These are phyloP conservation scores for Adenanthera pavonina DNA, from an alignment of 306 rosid species.

Conservation along the genomic window DNA sequence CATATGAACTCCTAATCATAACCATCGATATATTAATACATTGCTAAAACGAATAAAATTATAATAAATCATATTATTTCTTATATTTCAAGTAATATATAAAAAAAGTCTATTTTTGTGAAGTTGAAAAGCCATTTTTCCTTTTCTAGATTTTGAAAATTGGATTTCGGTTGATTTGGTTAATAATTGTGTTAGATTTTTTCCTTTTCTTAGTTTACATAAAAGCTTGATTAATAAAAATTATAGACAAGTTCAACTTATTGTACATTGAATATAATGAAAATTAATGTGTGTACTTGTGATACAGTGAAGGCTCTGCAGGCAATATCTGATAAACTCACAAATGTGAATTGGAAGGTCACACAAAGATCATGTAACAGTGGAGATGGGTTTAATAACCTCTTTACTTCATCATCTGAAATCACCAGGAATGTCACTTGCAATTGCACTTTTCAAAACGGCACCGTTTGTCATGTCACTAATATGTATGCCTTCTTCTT, in stretches of 20 bases:
- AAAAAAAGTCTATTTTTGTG: not conserved
- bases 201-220: too few relatives aligned
- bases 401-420: not conserved
- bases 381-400: constrained; percentile 5
- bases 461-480: constrained; percentile 59
- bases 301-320: constrained; percentile 49
- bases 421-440: constrained; percentile 53
- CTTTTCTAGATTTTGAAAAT: not conserved
- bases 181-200: too few relatives aligned
- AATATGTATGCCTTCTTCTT: constrained; percentile 41
- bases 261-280: too few relatives aligned
- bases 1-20: too few relatives aligned
- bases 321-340: constrained; percentile 59
- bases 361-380: constrained; percentile 48
- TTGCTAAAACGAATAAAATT: too few relatives aligned
- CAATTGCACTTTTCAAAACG: constrained; percentile 44
- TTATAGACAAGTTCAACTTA: too few relatives aligned
- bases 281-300: not conserved
- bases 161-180: not conserved
- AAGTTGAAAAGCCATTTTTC: not conserved
- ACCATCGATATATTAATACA: too few relatives aligned
- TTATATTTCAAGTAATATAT: not conserved
- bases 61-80: too few relatives aligned
- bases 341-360: constrained; percentile 54
- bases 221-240: too few relatives aligned